Evolutionary conservation across 2,329 filamentous ascomycete species (phyloP).

Genomic region (Botrytis pseudocinerea): DNA sequence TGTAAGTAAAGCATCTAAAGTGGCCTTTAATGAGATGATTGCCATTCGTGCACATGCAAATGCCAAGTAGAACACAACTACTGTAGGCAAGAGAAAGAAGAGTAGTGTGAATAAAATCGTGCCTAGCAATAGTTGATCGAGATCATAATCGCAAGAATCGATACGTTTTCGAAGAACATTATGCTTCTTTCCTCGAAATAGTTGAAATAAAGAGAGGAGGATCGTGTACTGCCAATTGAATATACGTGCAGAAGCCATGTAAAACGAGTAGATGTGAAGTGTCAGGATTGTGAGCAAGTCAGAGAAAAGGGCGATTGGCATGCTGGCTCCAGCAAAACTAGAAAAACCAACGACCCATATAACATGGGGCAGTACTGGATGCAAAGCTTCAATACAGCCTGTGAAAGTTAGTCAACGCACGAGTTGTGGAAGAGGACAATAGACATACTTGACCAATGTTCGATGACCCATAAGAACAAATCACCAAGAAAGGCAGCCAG

Average conservation of each 20-base stretch:
- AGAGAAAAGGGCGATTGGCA: slow-evolving; percentile 94
- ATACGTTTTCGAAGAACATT: slow-evolving; percentile 97
- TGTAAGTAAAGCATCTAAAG: slow-evolving; percentile 86
- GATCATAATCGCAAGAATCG: slow-evolving; percentile 97
- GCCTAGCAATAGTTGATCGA: slow-evolving; percentile 92
- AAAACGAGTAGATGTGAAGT: slow-evolving; percentile 96
- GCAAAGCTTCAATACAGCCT: slow-evolving; percentile 75
- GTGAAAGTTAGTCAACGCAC: slow-evolving; percentile 11
- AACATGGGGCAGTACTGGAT: slow-evolving; percentile 78
- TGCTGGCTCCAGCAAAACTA: slow-evolving; percentile 91
- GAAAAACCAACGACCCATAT: slow-evolving; percentile 94
- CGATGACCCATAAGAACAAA: slow-evolving; percentile 96
- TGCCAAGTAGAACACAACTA: slow-evolving; percentile 94
- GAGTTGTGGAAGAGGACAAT: not conserved
- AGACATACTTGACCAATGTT: slow-evolving; percentile 84
- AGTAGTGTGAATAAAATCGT: slow-evolving; percentile 95
- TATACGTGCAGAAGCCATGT: slow-evolving; percentile 92
- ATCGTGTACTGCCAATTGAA: slow-evolving; percentile 99
- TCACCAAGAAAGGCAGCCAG: slow-evolving; percentile 92
- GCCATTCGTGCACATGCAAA: slow-evolving; percentile 93
- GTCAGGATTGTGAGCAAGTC: slow-evolving; percentile 90
- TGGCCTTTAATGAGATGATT: slow-evolving; percentile 90
- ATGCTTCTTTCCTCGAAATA: slow-evolving; percentile 97
- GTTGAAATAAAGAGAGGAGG: slow-evolving; percentile 94
- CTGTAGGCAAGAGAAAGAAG: slow-evolving; percentile 91